A percentile compares a stretch with the other conserved stretches of the same genome.
These are phyloP conservation scores for Ophiocordyceps camponoti-saundersi DNA, from an alignment of 2,329 filamentous ascomycete species.

Conservation along the genomic window DNA sequence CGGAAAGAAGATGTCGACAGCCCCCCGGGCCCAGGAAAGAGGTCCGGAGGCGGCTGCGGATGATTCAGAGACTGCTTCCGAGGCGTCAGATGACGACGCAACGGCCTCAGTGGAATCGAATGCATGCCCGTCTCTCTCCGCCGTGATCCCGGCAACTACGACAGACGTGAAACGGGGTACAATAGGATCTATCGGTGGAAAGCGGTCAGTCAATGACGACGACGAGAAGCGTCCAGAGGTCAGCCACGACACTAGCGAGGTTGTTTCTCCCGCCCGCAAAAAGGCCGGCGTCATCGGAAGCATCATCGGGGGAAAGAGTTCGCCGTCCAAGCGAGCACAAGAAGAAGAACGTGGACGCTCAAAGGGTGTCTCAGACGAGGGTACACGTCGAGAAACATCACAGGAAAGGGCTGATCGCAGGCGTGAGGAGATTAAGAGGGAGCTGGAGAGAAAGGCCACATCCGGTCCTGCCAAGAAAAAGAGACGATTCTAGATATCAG, in stretches of 20 bases:
- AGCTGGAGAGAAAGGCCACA: slow-evolving; percentile 30
- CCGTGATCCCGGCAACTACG: slow-evolving; percentile 2
- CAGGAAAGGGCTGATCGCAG: slow-evolving; percentile 30
- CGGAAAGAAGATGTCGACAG: slow-evolving; percentile 12
- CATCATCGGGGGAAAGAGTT: slow-evolving; percentile 5
- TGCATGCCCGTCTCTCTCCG: slow-evolving; percentile 8
- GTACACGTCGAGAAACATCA: slow-evolving; percentile 22
- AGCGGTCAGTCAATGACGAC: slow-evolving; percentile 4
- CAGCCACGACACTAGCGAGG: not conserved
- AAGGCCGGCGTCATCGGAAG: slow-evolving; percentile 19
- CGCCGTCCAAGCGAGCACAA: slow-evolving; percentile 1
- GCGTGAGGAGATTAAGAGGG: slow-evolving; percentile 31
- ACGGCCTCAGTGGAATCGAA: slow-evolving; percentile 8
- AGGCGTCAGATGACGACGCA: slow-evolving; percentile 15
- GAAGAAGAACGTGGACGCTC: slow-evolving; percentile 7
- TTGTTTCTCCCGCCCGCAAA: slow-evolving; percentile 3
- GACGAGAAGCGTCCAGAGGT: not conserved
- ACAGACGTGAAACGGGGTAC: slow-evolving; percentile 10
- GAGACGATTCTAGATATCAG: slow-evolving; percentile 26
- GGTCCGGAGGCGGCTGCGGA: slow-evolving; percentile 5
- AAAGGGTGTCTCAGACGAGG: slow-evolving; percentile 10
- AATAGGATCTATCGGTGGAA: slow-evolving; percentile 25
- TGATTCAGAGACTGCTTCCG: slow-evolving; percentile 26
- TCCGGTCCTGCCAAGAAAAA: slow-evolving; percentile 38
- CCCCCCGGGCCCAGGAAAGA: slow-evolving; percentile 5